Percentiles rank a stretch among this genome's conserved stretches.
These are phyloP conservation scores for Physocladia obscura DNA, from an alignment of 192 early-diverging fungal genomes.

Conservation along the genomic window DNA sequence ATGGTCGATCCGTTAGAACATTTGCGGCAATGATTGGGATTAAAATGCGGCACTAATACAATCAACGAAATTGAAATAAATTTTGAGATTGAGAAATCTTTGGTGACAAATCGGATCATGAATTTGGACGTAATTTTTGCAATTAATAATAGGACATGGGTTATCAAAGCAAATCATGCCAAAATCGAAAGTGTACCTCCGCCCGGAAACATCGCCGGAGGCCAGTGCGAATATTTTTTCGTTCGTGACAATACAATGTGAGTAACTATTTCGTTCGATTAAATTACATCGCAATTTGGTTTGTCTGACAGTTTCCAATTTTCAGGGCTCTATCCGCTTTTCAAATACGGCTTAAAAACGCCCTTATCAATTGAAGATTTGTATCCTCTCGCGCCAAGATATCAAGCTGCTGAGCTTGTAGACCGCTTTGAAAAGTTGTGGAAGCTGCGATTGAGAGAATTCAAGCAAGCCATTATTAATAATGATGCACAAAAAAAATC, in stretches of 20 bases:
- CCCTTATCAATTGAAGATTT: constrained; percentile 62
- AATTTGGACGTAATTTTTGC: no score
- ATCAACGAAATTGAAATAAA: no score
- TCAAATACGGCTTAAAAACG: constrained; percentile 54
- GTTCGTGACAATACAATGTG: constrained; percentile 9
- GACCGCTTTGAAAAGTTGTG: constrained; percentile 38
- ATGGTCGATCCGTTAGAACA: constrained; percentile 32
- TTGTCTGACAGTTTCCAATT: not conserved
- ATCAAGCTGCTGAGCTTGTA: constrained; percentile 28
- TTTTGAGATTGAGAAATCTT: no score
- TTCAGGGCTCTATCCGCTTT: constrained; percentile 55
- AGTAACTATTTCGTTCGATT: not conserved
- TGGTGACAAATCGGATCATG: no score
- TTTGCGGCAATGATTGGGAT: constrained; percentile 65
- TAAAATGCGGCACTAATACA: no score
- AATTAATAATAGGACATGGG: no score
- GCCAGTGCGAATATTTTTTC: not conserved
- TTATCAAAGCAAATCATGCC: no score
- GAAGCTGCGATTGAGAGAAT: constrained; percentile 1
- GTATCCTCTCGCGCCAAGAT: constrained; percentile 42
- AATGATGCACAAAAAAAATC: not conserved
- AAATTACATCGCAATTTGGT: not conserved
- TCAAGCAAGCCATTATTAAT: not conserved
- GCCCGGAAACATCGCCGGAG: not conserved
- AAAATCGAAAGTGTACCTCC: no score